Conservation (phyloP, 352 stramenopile species). For the Phytophthora sansomeana region DNA sequence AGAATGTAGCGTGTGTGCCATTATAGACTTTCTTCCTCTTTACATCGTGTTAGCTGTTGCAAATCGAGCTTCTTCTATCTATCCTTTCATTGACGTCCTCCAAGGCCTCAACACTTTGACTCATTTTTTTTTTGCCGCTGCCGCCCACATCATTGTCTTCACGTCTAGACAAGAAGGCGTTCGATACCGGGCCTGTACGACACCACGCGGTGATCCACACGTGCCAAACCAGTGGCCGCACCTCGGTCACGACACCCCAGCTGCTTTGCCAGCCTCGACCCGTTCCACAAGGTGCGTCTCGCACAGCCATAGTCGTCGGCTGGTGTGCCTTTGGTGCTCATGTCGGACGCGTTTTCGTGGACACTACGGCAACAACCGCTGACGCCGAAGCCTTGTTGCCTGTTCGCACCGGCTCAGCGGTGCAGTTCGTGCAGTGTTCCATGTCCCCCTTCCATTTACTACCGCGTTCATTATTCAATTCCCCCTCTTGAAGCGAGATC, state of each 20-base stretch:
- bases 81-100: neutral
- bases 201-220: conserved; percentile 16
- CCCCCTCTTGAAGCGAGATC: conserved; percentile 2
- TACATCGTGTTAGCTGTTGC: conserved; percentile 18
- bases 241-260: conserved; percentile 3
- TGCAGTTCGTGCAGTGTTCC: no score
- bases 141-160: no score
- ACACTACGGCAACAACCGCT: conserved; percentile 5
- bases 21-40: conserved; percentile 25
- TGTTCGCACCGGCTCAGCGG: no score
- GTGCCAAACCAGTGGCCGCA: conserved; percentile 10
- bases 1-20: conserved; percentile 25
- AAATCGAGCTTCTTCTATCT: neutral
- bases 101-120: conserved; percentile 11
- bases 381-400: neutral
- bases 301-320: conserved; percentile 22
- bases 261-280: conserved; percentile 28
- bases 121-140: neutral
- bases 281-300: conserved; percentile 25
- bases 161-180: neutral
- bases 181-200: conserved; percentile 22
- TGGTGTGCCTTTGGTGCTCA: conserved; percentile 28
- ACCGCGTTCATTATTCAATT: conserved; percentile 27
- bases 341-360: conserved; percentile 14
- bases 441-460: conserved; percentile 4